phyloP scores from a whole-genome alignment of 495 filamentous ascomycete species.

The Articulospora tetracladia region DNA sequence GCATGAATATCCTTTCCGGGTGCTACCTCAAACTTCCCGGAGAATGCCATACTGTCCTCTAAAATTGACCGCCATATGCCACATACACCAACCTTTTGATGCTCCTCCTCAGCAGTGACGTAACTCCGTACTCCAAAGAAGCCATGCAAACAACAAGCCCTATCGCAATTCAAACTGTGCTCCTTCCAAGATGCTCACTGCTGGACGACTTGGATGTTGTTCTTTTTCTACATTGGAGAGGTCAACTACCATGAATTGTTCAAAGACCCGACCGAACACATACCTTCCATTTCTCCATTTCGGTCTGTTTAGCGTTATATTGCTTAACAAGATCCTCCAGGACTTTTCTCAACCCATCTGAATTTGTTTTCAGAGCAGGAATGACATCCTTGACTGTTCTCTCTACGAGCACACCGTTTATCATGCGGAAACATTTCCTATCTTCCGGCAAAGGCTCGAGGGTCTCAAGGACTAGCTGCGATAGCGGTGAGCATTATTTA shows the following conservation, averaged over 20 bases:
- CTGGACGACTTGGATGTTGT: slow-evolving; percentile 95
- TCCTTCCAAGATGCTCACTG: slow-evolving; percentile 17
- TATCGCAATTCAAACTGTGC: background rate
- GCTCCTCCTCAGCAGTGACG: slow-evolving; percentile 7
- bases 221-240: slow-evolving; percentile 75
- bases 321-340: slow-evolving; percentile 93
- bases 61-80: slow-evolving; percentile 16
- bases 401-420: slow-evolving; percentile 94
- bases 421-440: slow-evolving; percentile 97
- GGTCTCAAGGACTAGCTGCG: slow-evolving; percentile 88
- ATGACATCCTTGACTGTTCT: slow-evolving; percentile 89
- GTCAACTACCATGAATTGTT: slow-evolving; percentile 3
- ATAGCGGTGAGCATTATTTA: slow-evolving; percentile 18
- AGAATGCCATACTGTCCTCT: background rate
- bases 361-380: slow-evolving; percentile 88
- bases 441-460: slow-evolving; percentile 76
- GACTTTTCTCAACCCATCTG: slow-evolving; percentile 93
- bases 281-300: slow-evolving; percentile 99
- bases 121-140: slow-evolving; percentile 14
- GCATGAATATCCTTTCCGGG: slow-evolving; percentile 15
- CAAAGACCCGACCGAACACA: slow-evolving; percentile 13
- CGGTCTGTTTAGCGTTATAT: slow-evolving; percentile 90
- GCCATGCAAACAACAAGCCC: background rate
- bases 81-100: slow-evolving; percentile 4
- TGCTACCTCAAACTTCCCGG: slow-evolving; percentile 14